Evolutionary conservation across 2,329 filamentous ascomycete genomes (phyloP), one percentile per base, ranked within the genome.

Genomic region (Scleromitrula shiraiana): DNA sequence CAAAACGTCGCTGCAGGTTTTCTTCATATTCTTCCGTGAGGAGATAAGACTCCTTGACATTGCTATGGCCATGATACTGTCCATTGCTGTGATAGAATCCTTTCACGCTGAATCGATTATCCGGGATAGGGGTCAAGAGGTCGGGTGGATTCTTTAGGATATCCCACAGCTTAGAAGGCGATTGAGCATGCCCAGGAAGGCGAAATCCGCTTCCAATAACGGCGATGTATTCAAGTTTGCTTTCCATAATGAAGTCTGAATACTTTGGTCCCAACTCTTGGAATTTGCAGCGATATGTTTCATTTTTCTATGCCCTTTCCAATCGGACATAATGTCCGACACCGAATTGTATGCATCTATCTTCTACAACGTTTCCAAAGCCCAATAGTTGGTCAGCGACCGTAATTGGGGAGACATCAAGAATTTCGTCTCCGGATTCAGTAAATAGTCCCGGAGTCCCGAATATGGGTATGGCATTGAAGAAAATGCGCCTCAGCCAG

Each of bases 171-270:
- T 65, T 64, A 10, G 52, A 41, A 2, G 49, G 40, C 2, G 49
- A 42, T 1, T 62, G 46, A n/a, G 53, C 22, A 17, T 44, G 22
- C 10, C 45, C 48, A 20, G 46, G 41, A 37, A 77, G 76, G 4
- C 73, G 67, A 39, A 74, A 70, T 7, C 69, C 70, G 50, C 77
- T 66, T 19, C 75, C 75, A 23, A 77, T 64, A 10, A 78, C 65
- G 3, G 73, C 75, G 41, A 77, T 71, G 45, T n/a, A n/a, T n/a
- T n/a, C n/a, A n/a, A n/a, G n/a, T n/a, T n/a, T n/a, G n/a, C n/a
- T n/a, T n/a, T n/a, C n/a, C n/a, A n/a, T n/a, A n/a, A n/a, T n/a
- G n/a, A n/a, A n/a, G n/a, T n/a, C n/a, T n/a, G n/a, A n/a, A n/a
- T n/a, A n/a, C n/a, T n/a, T n/a, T n/a, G n/a, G n/a, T n/a, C n/a